A percentile compares a stretch with the other conserved stretches of the same genome.
phyloP scores from a whole-genome alignment of 2,329 filamentous ascomycete genomes.

The Torrubiellomyces zombiae region DNA sequence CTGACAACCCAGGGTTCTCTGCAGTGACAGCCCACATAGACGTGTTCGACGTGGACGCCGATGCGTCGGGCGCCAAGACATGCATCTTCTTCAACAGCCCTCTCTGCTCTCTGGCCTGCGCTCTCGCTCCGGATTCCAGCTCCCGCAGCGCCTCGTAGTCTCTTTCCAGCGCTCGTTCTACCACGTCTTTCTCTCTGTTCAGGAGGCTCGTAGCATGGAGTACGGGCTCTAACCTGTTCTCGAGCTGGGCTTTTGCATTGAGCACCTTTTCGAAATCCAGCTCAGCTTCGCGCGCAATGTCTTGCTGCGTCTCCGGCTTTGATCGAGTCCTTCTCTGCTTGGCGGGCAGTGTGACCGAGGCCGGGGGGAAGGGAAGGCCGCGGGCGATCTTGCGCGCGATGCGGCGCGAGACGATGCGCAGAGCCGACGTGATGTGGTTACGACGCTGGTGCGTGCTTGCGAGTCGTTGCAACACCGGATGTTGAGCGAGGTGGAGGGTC shows the following conservation, averaged over 20 bases:
- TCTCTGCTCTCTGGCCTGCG: slow-evolving; percentile 33
- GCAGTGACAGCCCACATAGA: too few relatives aligned
- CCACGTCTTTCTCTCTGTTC: slow-evolving; percentile 35
- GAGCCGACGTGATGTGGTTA: slow-evolving; percentile 35
- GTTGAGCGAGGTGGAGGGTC: slow-evolving; percentile 41
- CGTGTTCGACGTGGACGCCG: too few relatives aligned
- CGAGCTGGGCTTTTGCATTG: slow-evolving; percentile 37
- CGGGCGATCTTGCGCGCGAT: slow-evolving; percentile 40
- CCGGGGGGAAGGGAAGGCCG: slow-evolving; percentile 50
- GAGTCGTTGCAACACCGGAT: slow-evolving; percentile 43
- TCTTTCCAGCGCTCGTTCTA: slow-evolving; percentile 36
- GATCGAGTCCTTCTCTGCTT: slow-evolving; percentile 2
- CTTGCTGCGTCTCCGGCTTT: slow-evolving; percentile 10
- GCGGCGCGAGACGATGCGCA: slow-evolving; percentile 36
- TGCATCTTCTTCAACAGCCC: slow-evolving; percentile 32
- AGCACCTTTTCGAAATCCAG: slow-evolving; percentile 51
- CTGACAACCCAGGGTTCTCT: too few relatives aligned
- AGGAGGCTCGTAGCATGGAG: slow-evolving; percentile 48
- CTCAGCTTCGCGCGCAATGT: slow-evolving; percentile 35
- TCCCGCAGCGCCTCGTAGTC: slow-evolving; percentile 34
- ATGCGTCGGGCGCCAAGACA: slow-evolving; percentile 26
- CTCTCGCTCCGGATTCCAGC: slow-evolving; percentile 39
- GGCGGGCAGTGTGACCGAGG: slow-evolving; percentile 16
- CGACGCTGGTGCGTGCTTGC: slow-evolving; percentile 29
- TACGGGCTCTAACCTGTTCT: slow-evolving; percentile 42